Conservation (phyloP, 805 yeast genomes). For the Starmerella stellata region DNA sequence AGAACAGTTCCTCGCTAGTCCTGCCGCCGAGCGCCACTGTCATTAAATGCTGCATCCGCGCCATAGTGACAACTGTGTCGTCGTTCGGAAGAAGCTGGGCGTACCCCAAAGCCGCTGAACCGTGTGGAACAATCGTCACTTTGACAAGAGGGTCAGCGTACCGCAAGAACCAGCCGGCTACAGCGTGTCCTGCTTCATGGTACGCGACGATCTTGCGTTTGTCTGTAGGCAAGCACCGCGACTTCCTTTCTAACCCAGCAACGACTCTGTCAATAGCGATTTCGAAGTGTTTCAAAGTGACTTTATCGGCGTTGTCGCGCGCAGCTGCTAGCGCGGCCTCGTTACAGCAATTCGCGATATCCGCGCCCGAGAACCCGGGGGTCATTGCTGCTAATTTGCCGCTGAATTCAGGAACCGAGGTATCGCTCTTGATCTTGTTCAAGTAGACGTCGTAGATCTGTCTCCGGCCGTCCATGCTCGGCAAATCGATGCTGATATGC, state of each 20-base stretch:
- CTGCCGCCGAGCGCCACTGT: slow-evolving; percentile 90
- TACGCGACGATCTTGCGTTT: slow-evolving; percentile 78
- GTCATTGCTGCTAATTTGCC: slow-evolving; percentile 82
- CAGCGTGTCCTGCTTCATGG: slow-evolving; percentile 95
- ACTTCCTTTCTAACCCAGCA: slow-evolving; percentile 82
- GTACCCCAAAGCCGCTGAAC: slow-evolving; percentile 88
- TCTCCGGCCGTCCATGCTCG: slow-evolving; percentile 77
- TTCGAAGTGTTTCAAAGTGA: slow-evolving; percentile 61
- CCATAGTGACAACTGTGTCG: slow-evolving; percentile 55
- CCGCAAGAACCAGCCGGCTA: slow-evolving; percentile 81
- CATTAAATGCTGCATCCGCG: slow-evolving; percentile 68
- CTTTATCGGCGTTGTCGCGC: slow-evolving; percentile 44
- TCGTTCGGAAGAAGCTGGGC: slow-evolving; percentile 90
- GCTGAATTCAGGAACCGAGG: slow-evolving; percentile 42
- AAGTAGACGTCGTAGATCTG: slow-evolving; percentile 72
- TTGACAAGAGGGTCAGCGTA: slow-evolving; percentile 80
- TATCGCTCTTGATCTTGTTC: slow-evolving; percentile 32
- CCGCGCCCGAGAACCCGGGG: slow-evolving; percentile 93
- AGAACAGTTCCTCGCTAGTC: slow-evolving; percentile 78
- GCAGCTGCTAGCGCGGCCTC: slow-evolving; percentile 93
- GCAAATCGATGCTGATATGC: slow-evolving; percentile 69
- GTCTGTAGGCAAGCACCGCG: slow-evolving; percentile 56
- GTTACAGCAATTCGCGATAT: slow-evolving; percentile 84
- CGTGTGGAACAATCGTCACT: slow-evolving; percentile 89
- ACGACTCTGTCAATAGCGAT: slow-evolving; percentile 85